Conservation (phyloP, 2,329 filamentous ascomycete genomes). For the Ciborinia camelliae region DNA sequence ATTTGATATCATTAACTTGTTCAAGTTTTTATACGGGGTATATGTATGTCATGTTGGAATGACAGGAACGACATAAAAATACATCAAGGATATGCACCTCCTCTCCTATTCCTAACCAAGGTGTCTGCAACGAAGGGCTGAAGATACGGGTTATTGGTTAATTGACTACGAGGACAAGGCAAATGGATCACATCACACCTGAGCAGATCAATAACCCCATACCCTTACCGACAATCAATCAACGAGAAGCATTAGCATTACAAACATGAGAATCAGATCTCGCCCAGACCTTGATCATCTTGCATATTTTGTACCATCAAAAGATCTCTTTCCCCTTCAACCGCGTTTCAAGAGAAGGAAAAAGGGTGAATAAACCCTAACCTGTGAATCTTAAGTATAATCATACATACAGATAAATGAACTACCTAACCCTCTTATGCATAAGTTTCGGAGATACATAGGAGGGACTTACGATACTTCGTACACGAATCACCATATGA, state of each 20-base stretch:
- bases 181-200: conserved; percentile 2
- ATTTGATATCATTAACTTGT: neutral
- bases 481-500: neutral
- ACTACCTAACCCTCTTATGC: neutral
- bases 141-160: neutral
- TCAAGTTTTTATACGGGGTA: neutral
- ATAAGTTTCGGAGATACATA: neutral
- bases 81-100: conserved; percentile 1
- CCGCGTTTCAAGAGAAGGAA: conserved; percentile 7
- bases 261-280: neutral
- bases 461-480: neutral
- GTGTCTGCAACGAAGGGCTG: neutral
- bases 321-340: neutral
- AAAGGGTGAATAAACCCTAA: neutral
- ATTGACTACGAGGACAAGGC: neutral
- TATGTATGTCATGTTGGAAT: conserved; percentile 4
- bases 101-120: neutral
- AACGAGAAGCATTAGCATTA: neutral
- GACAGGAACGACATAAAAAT: neutral
- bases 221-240: neutral
- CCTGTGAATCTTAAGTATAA: neutral
- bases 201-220: neutral
- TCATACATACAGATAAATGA: neutral
- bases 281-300: conserved; percentile 5
- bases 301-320: neutral